Base-by-base conservation (phyloP, 768 basidiomycete species). In the Lyophyllum decastes region DNA sequence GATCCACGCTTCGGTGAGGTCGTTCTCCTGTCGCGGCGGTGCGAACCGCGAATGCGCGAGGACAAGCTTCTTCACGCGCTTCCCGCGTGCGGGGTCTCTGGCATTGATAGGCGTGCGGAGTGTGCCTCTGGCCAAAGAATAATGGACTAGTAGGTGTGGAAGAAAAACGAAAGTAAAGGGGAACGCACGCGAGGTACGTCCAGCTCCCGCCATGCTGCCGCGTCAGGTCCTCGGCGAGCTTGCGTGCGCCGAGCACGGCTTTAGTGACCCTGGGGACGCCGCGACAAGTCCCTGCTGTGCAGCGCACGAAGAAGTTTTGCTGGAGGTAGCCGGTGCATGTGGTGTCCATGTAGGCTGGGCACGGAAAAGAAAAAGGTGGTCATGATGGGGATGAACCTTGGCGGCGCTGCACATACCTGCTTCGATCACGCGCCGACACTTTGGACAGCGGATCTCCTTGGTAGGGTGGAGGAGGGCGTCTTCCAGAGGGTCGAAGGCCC, bases 251-350 rank as follows among this genome's bases (percentile, higher is more conserved):
- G 8, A 63, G 49, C 16, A 41, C 48, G 4, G 19, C 33, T 38
- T 55, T 60, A 14, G 45, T 58, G 40, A 60, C 49, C 11, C 3
- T 46, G 2, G 52, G 52, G 17, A 22, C 49, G 33, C 17, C n/a
- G 4, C 6, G 27, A 41, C 59, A 60, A 16, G 14, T 12, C 9
- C 24, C 33, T 19, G 33, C n/a, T 11, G 57, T 10, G 49, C 62
- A 63, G 2, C 27, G 8, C 9, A 55, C 16, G 22, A 24, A 24
- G 34, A 63, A 63, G 1, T 52, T 51, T n/a, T 57, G 55, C 26
- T 63, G 62, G 5, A 60, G 35, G 46, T 60, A 63, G 5, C 62
- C 62, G 14, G 48, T 47, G 19, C 62, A 54, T 17, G 49, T 48
- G 3, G 9, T 16, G 17, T 43, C 55, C 54, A 62, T 48, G 19